Evolutionary conservation across 2,329 filamentous ascomycete genomes (phyloP).

Genomic region (Westerdykella ornata): DNA sequence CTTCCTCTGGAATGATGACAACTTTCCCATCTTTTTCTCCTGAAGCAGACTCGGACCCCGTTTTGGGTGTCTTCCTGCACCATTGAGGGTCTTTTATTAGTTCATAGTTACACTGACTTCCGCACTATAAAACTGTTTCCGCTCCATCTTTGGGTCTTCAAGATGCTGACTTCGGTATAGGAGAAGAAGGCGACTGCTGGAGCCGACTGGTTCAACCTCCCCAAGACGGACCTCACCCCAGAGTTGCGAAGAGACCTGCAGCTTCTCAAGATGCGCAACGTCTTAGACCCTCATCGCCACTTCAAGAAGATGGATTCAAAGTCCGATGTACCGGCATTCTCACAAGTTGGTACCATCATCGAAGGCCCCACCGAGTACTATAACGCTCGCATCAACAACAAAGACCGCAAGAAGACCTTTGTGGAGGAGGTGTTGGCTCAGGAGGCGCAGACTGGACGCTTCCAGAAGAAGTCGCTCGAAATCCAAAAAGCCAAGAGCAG

Average conservation of each 20-base stretch:
- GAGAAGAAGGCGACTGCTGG: constrained; percentile 64
- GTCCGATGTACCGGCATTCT: constrained; percentile 68
- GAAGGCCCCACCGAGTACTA: constrained; percentile 85
- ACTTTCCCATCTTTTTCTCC: constrained; percentile 37
- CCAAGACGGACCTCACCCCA: constrained; percentile 73
- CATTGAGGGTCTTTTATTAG: constrained; percentile 57
- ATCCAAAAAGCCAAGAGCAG: constrained; percentile 77
- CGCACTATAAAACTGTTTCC: constrained; percentile 5
- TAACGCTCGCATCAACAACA: constrained; percentile 72
- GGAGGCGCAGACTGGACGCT: constrained; percentile 60
- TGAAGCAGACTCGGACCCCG: constrained; percentile 71
- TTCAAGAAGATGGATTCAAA: constrained; percentile 82
- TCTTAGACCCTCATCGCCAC: constrained; percentile 81
- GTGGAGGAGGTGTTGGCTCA: constrained; percentile 73
- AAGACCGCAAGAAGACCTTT: constrained; percentile 79
- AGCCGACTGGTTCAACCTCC: constrained; percentile 78
- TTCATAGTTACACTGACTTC: constrained; percentile 69
- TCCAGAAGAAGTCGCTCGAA: constrained; percentile 80
- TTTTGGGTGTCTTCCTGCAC: constrained; percentile 72
- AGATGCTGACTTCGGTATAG: constrained; percentile 34
- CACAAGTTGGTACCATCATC: constrained; percentile 80
- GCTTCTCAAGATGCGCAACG: constrained; percentile 78
- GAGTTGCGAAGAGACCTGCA: constrained; percentile 86
- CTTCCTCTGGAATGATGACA: too few relatives aligned
- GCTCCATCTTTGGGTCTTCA: constrained; percentile 1